Base-by-base conservation (phyloP, 768 basidiomycete genomes). In the Erythrobasidium yunnanense region DNA sequence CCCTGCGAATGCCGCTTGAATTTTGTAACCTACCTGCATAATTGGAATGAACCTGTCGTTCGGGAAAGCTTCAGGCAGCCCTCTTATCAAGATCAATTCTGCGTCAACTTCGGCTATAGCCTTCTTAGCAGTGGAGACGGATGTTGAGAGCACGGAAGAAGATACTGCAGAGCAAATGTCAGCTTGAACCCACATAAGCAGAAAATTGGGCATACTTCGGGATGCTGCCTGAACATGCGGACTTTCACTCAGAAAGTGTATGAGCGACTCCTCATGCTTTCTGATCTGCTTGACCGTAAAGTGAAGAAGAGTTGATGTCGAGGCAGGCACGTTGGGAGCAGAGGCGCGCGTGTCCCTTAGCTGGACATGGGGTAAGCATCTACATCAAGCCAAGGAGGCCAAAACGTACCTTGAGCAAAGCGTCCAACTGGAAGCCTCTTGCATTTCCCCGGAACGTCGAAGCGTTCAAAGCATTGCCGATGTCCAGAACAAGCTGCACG, bases 271-370 rank as follows among this genome's bases (percentile, higher is more conserved):
- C 72, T 91, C 84, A 4, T 80, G 81, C 30, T 84, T 81, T 65
- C 87, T 71, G 17, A 93, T 79, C 4, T 87, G 81, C 51, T 82
- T 81, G 13, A 87, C 88, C n/a, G 93, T 75, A 73, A 90, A 93
- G 74, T 93, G 91, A 13, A 95, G 79, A n/a, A 96, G 78, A 0
- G 90, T 93, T 0, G 90, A 89, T 70, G 88, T 92, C 5, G 83
- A 83, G 0, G 82, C 53, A 0, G 82, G 81, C 0, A 81, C 82
- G 65, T 82, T 85, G 0, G 81, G 83, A 0, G 88, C 87, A 76
- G 83, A 55, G 0, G 69, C 50, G 2, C 67, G 60, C 0, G 85
- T 90, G 70, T 91, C 89, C 73, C 83, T 85, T 77, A 90, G 76
- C 90, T 93, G 68, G 32, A 22, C 15, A 22, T 6, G 23, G n/a